Evolutionary conservation across 371 early-diverging fungal species (phyloP).

Genomic region (Actinomortierella wolfii): DNA sequence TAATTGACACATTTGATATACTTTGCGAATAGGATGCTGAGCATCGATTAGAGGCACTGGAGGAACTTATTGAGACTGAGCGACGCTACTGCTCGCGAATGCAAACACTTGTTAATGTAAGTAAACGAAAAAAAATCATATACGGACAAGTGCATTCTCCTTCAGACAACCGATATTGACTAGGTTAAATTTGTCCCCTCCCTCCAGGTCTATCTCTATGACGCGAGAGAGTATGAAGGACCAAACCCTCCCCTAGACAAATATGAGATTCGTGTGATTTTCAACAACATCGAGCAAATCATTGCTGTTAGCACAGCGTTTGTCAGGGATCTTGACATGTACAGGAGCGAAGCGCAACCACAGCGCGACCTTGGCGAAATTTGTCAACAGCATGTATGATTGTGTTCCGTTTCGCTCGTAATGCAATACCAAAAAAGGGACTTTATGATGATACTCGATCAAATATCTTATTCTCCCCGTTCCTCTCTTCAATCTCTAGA

Average conservation of each 20-base stretch:
- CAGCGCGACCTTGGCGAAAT: conserved; percentile 25
- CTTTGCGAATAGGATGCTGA: conserved; percentile 15
- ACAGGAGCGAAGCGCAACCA: conserved; percentile 5
- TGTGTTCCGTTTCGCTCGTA: background rate
- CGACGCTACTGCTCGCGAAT: conserved; percentile 25
- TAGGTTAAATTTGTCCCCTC: background rate
- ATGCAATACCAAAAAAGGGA: no score
- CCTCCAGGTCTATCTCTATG: conserved; percentile 4
- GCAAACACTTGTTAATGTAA: conserved; percentile 25
- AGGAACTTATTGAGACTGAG: conserved; percentile 34
- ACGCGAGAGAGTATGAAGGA: conserved; percentile 7
- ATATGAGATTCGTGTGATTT: conserved; percentile 31
- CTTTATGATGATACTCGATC: no score
- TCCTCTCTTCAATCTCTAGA: no score
- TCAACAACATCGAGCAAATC: conserved; percentile 36
- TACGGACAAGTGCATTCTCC: background rate
- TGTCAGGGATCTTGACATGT: conserved; percentile 20
- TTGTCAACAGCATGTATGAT: conserved; percentile 28
- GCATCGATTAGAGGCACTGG: conserved; percentile 15
- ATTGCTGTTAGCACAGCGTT: conserved; percentile 19
- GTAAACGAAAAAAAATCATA: conserved; percentile 2
- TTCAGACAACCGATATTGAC: no score
- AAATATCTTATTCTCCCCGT: no score
- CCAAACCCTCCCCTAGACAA: conserved; percentile 8
- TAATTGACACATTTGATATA: no score